Base-by-base conservation (phyloP, 257 asterid genomes). In the Knoxia roxburghii region DNA sequence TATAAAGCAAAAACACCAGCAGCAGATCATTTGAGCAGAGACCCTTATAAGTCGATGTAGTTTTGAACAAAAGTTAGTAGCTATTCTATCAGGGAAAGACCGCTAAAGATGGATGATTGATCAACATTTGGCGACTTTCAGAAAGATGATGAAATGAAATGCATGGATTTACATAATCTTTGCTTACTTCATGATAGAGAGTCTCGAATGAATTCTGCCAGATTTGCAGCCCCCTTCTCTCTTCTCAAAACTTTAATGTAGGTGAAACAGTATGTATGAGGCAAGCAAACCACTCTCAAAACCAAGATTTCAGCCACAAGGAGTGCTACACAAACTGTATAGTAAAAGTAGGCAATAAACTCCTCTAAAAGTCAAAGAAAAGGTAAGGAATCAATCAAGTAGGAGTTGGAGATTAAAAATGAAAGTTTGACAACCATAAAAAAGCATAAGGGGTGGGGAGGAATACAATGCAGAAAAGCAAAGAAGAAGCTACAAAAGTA, bases 401-500 rank as follows among this genome's bases (percentile, higher is more conserved):
- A 27, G 45, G n/a, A 27, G 41, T 3, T 52, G 49, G 35, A 11
- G 64, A 64, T 51, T 9, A 35, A 20, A 54, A 24, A 40, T 26
- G 39, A 52, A 24, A 39, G 18, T 37, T 61, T 29, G 33, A 27
- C 43, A 48, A 62, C 27, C 40, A 13, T 49, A 21, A 50, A 26
- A 27, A 48, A 46, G 56, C 43, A 0, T 23, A 17, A 27, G 37
- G 32, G 14, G 26, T 17, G 7, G 20, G 26, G 18, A 18, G 37
- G 70, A 41, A 64, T 63, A 64, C 55, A 26, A 37, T 26, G 63
- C 24, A 51, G 39, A n/a, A n/a, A n/a, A n/a, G n/a, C n/a, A n/a
- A n/a, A n/a, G n/a, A n/a, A n/a, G n/a, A 70, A 70, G 68, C 39
- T 35, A 17, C 33, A 24, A 51, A 61, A 61, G 74, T 50, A 61